Percentiles rank a stretch among this genome's conserved stretches.
Conservation (phyloP, 2,329 filamentous ascomycete genomes). For the Alternaria infectoria region DNA sequence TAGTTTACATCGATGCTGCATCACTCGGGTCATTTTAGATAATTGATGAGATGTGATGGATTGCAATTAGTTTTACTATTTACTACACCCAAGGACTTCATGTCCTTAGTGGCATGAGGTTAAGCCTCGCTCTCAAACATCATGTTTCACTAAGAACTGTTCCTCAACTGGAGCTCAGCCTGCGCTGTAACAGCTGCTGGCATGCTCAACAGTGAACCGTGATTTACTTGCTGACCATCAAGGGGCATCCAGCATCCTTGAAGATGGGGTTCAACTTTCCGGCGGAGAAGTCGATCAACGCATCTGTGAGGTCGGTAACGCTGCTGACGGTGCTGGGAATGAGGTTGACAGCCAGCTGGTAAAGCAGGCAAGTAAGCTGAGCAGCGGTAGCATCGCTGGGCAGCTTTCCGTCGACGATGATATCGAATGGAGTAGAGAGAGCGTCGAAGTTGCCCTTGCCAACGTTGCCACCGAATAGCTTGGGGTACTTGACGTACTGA, state of each 20-base stretch:
- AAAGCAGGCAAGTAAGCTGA: conserved; percentile 51
- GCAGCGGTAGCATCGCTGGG: conserved; percentile 26
- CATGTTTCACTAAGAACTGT: neutral
- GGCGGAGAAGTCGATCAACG: conserved; percentile 19
- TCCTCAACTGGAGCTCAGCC: neutral
- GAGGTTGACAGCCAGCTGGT: conserved; percentile 49
- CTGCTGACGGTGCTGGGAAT: conserved; percentile 41
- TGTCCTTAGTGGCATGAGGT: neutral
- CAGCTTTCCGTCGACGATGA: conserved; percentile 50
- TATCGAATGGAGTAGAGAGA: conserved; percentile 43
- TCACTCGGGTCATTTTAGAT: too few relatives aligned
- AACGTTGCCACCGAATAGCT: conserved; percentile 53
- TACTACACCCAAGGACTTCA: neutral
- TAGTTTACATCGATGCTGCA: neutral
- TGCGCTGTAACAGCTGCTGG: neutral
- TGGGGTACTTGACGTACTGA: conserved; percentile 52
- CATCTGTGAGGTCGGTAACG: conserved; percentile 16
- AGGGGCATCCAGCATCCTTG: conserved; percentile 51
- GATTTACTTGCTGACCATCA: neutral
- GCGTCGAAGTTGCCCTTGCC: conserved; percentile 48
- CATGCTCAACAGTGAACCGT: neutral
- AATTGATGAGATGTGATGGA: neutral
- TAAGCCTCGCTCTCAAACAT: neutral
- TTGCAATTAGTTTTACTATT: neutral
- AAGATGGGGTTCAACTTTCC: conserved; percentile 33